phyloP scores from a whole-genome alignment of 305 asterid species.

The Solanum hybrid region DNA sequence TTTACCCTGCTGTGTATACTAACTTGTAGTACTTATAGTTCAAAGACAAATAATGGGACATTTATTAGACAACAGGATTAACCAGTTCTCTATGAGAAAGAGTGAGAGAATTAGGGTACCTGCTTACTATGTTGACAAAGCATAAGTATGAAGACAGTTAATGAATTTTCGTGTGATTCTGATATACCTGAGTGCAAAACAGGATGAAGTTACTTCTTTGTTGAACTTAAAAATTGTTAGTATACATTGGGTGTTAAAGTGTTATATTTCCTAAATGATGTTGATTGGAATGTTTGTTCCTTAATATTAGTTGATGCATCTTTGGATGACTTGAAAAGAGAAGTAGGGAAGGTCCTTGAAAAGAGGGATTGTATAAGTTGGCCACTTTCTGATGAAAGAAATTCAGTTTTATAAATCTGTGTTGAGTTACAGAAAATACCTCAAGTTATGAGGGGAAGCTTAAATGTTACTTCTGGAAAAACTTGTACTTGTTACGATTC shows the following conservation, averaged over 20 bases:
- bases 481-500: background rate
- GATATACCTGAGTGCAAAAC: background rate
- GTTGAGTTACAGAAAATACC: background rate
- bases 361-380: background rate
- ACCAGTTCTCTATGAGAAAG: background rate
- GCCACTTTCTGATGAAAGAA: background rate
- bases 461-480: background rate
- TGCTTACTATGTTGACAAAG: background rate
- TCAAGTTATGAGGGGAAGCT: background rate
- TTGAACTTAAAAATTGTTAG: background rate
- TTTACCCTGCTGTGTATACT: background rate
- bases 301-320: background rate
- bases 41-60: background rate
- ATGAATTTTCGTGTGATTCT: background rate
- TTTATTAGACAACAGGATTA: background rate
- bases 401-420: background rate
- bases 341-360: background rate
- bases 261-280: background rate
- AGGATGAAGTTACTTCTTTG: background rate
- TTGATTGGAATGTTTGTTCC: background rate
- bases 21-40: background rate
- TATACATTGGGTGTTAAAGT: background rate
- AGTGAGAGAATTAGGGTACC: background rate
- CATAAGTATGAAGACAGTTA: background rate
- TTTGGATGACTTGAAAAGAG: background rate